A percentile compares a stretch with the other conserved stretches of the same genome.
Conservation (phyloP, 2,329 filamentous ascomycete genomes). For the Talaromyces islandicus region DNA sequence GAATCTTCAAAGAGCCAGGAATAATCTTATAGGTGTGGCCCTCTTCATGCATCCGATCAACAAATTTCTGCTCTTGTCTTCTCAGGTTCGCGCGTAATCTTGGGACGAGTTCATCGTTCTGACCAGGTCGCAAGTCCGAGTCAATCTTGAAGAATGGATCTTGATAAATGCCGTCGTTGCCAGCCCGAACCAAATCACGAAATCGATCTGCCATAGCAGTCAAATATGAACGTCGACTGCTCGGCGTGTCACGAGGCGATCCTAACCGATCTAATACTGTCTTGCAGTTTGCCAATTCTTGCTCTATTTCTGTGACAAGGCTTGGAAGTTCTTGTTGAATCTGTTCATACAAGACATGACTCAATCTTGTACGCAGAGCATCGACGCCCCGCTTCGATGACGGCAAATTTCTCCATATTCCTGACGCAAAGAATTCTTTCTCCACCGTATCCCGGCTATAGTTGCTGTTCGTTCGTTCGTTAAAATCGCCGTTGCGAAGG, state of each 20-base stretch:
- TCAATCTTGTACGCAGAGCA: slow-evolving; percentile 21
- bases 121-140: background rate
- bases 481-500: slow-evolving; percentile 28
- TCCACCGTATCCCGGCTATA: slow-evolving; percentile 15
- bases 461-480: slow-evolving; percentile 14
- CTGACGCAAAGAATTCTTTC: slow-evolving; percentile 11
- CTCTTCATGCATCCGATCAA: slow-evolving; percentile 3
- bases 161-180: slow-evolving; percentile 1
- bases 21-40: slow-evolving; percentile 5
- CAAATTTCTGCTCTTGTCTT: background rate
- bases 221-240: slow-evolving; percentile 5
- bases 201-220: slow-evolving; percentile 1
- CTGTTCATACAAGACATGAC: slow-evolving; percentile 24
- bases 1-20: background rate
- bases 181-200: slow-evolving; percentile 1
- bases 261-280: slow-evolving; percentile 8
- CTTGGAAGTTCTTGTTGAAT: slow-evolving; percentile 17
- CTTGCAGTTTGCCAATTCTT: slow-evolving; percentile 11
- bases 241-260: slow-evolving; percentile 4
- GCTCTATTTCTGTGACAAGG: slow-evolving; percentile 13
- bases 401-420: slow-evolving; percentile 14
- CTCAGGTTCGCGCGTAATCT: slow-evolving; percentile 6
- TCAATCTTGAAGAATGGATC: slow-evolving; percentile 5
- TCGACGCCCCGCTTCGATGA: slow-evolving; percentile 22
- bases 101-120: background rate